phyloP scores from a whole-genome alignment of 2,329 filamentous ascomycete species.

The Fusarium brachygibbosum region DNA sequence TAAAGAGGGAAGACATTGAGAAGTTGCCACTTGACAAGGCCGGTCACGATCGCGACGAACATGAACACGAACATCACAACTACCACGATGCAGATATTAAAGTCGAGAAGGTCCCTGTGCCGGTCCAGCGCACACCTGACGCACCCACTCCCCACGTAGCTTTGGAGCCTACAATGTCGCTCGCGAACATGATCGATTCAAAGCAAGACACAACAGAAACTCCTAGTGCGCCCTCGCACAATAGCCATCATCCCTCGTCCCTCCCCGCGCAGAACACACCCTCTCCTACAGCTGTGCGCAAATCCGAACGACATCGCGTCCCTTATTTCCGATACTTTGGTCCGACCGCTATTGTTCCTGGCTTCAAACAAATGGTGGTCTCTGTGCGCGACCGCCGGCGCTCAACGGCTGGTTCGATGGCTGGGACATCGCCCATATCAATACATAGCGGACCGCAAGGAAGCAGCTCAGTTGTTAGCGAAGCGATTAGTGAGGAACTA shows the following conservation, averaged over 20 bases:
- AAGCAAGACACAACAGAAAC: conserved; percentile 24
- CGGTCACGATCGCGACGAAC: conserved; percentile 41
- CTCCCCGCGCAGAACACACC: conserved; percentile 47
- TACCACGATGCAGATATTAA: conserved; percentile 56
- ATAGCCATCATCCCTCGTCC: conserved; percentile 14
- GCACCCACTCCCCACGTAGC: conserved; percentile 15
- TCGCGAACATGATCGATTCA: conserved; percentile 28
- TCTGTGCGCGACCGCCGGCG: conserved; percentile 76
- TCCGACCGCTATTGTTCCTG: conserved; percentile 89
- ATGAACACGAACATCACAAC: conserved; percentile 50
- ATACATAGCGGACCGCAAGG: conserved; percentile 52
- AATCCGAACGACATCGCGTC: conserved; percentile 73
- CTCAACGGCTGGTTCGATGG: conserved; percentile 70
- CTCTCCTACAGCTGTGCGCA: conserved; percentile 62
- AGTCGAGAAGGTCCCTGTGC: conserved; percentile 46
- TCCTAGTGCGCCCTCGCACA: conserved; percentile 9
- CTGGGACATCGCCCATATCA: conserved; percentile 65
- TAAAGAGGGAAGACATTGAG: conserved; percentile 59
- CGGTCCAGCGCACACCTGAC: conserved; percentile 30
- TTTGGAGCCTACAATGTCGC: conserved; percentile 21
- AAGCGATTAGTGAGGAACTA: conserved; percentile 65
- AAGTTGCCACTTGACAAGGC: conserved; percentile 35
- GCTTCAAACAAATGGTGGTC: conserved; percentile 93
- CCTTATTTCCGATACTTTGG: conserved; percentile 94
- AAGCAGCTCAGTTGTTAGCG: conserved; percentile 58